Evolutionary conservation across 306 rosid species (phyloP).

Genomic region (Geum urbanum): DNA sequence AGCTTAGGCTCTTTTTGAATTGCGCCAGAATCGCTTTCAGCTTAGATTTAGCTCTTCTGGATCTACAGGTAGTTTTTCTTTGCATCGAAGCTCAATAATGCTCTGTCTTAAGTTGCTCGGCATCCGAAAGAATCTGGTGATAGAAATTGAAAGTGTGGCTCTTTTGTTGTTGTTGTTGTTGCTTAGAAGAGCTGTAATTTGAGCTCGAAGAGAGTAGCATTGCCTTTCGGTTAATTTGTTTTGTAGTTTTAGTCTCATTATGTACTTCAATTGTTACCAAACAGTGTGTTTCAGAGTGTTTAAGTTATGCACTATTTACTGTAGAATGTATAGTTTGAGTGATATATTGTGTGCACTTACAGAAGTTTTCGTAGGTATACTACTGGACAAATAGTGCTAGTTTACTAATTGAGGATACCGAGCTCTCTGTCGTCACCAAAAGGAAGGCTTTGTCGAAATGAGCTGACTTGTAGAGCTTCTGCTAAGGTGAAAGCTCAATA

Average conservation of each 20-base stretch:
- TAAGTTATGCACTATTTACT: not conserved
- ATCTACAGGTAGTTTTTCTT: slow-evolving; percentile 26
- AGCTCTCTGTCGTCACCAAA: slow-evolving; percentile 31
- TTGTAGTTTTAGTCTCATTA: not conserved
- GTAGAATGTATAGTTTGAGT: not conserved
- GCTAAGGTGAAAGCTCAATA: slow-evolving; percentile 39
- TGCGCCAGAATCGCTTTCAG: not conserved
- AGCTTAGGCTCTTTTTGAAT: not conserved
- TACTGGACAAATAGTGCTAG: not conserved
- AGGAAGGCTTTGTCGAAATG: slow-evolving; percentile 29
- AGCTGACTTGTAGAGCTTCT: slow-evolving; percentile 37
- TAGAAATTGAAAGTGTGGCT: not conserved
- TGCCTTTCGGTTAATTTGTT: not conserved
- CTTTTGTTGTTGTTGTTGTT: not conserved
- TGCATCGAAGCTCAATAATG: not conserved
- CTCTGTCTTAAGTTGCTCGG: not conserved
- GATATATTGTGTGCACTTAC: not conserved
- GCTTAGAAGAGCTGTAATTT: not conserved
- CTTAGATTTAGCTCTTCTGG: slow-evolving; percentile 11
- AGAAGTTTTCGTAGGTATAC: not conserved
- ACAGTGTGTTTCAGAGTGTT: not conserved
- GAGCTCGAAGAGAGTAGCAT: slow-evolving; percentile 2
- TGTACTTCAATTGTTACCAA: not conserved
- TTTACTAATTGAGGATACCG: not conserved
- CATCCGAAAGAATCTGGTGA: not conserved